phyloP scores from a whole-genome alignment of 1,284 basidiomycete genomes.

The Heterobasidion irregulare region DNA sequence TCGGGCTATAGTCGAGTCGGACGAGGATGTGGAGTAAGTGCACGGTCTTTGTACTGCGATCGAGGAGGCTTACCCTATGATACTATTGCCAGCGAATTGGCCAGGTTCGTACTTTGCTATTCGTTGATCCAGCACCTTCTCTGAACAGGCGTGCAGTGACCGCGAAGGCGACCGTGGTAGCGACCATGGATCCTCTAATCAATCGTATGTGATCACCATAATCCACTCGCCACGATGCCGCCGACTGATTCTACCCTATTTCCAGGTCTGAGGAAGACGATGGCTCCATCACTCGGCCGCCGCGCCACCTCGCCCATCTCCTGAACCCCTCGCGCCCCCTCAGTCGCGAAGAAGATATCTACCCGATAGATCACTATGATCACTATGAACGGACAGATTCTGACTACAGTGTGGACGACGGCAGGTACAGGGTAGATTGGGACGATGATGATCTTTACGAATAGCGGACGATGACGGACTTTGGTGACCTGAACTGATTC shows the following conservation, averaged over 20 bases:
- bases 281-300: slow-evolving; percentile 6
- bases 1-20: background rate
- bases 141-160: background rate
- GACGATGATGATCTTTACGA: background rate
- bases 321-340: background rate
- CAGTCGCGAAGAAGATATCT: background rate
- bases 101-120: background rate
- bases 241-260: background rate
- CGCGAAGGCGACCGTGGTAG: background rate
- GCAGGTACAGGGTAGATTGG: background rate
- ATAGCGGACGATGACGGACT: background rate
- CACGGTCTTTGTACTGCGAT: background rate
- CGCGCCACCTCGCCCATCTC: slow-evolving; percentile 7
- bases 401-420: background rate
- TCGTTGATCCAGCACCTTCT: background rate
- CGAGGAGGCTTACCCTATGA: background rate
- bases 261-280: slow-evolving; percentile 7
- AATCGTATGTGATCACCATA: too few species aligned
- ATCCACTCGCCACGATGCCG: too few species aligned
- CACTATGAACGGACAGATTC: background rate
- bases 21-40: slow-evolving; percentile 5
- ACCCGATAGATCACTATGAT: background rate
- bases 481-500: too few species aligned
- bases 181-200: background rate
- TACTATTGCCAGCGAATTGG: background rate